A percentile compares a stretch with the other conserved stretches of the same genome.
Conservation (phyloP, 345 rosid genomes). For the Moricandia moricandioides region DNA sequence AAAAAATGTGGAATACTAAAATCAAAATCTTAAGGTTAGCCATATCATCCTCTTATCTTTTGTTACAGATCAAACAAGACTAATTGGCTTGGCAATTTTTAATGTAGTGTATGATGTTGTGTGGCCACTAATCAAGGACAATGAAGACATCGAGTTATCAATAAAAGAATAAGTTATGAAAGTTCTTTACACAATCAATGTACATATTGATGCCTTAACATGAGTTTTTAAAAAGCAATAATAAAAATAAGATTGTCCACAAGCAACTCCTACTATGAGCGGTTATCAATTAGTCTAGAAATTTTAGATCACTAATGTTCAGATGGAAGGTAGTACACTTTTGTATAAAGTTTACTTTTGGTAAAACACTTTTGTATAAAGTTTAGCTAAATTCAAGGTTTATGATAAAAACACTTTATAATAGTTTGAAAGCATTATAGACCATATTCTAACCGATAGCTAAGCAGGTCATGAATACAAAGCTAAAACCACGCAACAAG, state of each 20-base stretch:
- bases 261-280: slow-evolving; percentile 21
- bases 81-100: neutral
- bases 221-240: neutral
- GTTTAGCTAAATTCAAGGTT: neutral
- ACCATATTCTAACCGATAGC: neutral
- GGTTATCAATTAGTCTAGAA: slow-evolving; percentile 10
- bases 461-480: neutral
- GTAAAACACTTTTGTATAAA: neutral
- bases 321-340: neutral
- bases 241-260: slow-evolving; percentile 11
- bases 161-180: neutral
- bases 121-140: neutral
- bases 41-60: neutral
- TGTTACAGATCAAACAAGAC: neutral
- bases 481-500: neutral
- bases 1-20: neutral
- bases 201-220: neutral
- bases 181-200: neutral
- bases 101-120: neutral
- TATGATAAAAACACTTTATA: neutral
- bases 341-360: neutral
- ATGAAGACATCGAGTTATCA: neutral
- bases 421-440: neutral
- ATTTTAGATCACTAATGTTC: slow-evolving; percentile 7
- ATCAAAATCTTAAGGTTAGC: neutral